Evolutionary conservation across 2,329 filamentous ascomycete species (phyloP).

Genomic region (Sporothrix phasma): DNA sequence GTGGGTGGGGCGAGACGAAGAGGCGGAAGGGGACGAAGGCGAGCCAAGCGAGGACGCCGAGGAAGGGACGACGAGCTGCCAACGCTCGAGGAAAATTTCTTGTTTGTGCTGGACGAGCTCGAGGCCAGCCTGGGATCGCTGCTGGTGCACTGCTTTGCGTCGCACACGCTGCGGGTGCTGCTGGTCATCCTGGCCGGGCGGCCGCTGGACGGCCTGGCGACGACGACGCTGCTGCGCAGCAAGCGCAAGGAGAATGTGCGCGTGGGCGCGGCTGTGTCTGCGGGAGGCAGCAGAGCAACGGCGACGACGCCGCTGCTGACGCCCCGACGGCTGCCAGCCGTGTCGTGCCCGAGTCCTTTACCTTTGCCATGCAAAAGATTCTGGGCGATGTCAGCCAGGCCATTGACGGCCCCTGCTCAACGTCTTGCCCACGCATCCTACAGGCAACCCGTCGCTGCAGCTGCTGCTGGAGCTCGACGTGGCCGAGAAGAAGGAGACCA

Average conservation of each 20-base stretch:
- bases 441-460: constrained; percentile 89
- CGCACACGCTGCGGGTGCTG: constrained; percentile 79
- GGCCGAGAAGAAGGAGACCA: constrained; percentile 57
- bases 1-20: constrained; percentile 33
- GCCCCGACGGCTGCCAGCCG: constrained; percentile 21
- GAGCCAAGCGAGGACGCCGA: constrained; percentile 33
- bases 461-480: constrained; percentile 82
- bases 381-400: constrained; percentile 64
- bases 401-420: constrained; percentile 74
- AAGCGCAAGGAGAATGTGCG: constrained; percentile 82
- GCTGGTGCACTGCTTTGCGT: constrained; percentile 80
- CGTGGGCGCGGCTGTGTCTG: constrained; percentile 38
- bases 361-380: constrained; percentile 67
- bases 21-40: constrained; percentile 30
- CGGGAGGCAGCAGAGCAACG: not conserved
- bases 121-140: constrained; percentile 74
- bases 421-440: constrained; percentile 76
- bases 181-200: constrained; percentile 77
- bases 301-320: not conserved
- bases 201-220: constrained; percentile 59
- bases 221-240: constrained; percentile 72
- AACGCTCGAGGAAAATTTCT: constrained; percentile 76
- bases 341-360: constrained; percentile 70
- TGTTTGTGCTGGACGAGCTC: constrained; percentile 77
- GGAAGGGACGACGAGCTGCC: constrained; percentile 40